Evolutionary conservation across 2,329 filamentous ascomycete species (phyloP).

Genomic region (Blastomyces percursus): DNA sequence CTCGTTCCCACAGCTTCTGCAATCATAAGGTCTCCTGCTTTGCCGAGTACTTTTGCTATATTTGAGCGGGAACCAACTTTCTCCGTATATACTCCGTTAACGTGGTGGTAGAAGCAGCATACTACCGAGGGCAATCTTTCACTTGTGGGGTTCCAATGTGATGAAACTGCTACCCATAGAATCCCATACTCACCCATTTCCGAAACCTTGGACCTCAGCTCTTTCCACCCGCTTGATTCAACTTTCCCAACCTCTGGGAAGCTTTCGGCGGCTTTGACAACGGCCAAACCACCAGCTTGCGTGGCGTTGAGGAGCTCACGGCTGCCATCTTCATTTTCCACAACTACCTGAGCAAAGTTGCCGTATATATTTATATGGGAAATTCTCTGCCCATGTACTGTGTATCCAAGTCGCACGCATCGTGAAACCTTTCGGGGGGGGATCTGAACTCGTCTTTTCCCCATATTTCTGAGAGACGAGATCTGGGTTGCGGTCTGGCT

Average conservation of each 20-base stretch:
- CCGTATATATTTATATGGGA: not conserved
- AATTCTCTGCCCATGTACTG: not conserved
- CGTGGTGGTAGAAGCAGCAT: not conserved
- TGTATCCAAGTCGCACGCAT: not conserved
- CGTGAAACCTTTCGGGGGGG: not conserved
- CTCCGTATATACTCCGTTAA: not conserved
- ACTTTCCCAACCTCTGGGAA: not conserved
- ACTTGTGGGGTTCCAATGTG: not conserved
- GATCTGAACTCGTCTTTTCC: not conserved
- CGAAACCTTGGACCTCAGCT: not conserved
- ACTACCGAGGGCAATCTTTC: not conserved
- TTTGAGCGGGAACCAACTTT: not conserved
- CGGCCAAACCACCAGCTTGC: not conserved
- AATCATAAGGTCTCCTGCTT: not conserved
- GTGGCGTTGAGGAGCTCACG: not conserved
- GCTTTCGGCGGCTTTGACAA: not conserved
- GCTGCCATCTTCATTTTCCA: not conserved
- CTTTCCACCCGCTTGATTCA: not conserved
- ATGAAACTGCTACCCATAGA: not conserved
- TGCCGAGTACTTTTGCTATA: not conserved
- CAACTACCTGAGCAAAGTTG: not conserved
- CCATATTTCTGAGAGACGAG: not conserved
- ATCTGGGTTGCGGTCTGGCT: not conserved
- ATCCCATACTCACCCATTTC: not conserved
- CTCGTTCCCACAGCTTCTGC: not conserved